Percentiles rank a stretch among this genome's conserved stretches.
Conservation (phyloP, 768 basidiomycete genomes). For the Crassisporium funariophilum region DNA sequence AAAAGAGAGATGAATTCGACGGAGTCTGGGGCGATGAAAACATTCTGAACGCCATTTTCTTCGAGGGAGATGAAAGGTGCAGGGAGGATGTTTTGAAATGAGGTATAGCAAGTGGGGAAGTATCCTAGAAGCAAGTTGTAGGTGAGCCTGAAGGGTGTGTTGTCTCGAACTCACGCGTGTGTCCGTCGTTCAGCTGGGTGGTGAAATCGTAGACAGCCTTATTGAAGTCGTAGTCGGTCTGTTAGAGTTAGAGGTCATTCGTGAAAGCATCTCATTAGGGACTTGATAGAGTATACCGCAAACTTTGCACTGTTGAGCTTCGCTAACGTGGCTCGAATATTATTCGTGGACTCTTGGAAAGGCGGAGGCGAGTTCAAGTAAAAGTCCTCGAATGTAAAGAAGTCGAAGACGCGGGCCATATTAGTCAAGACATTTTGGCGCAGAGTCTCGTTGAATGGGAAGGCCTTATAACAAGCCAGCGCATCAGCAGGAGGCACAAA, state of each 20-base stretch:
- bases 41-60: slow-evolving; percentile 44
- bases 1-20: slow-evolving; percentile 51
- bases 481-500: slow-evolving; percentile 56
- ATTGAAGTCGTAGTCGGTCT: slow-evolving; percentile 73
- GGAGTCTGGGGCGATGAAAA: slow-evolving; percentile 58
- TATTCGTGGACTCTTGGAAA: slow-evolving; percentile 36
- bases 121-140: slow-evolving; percentile 41
- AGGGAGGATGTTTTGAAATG: slow-evolving; percentile 56
- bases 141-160: not conserved
- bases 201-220: slow-evolving; percentile 56
- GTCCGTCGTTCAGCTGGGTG: slow-evolving; percentile 63
- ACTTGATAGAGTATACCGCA: too few species aligned
- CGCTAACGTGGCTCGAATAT: slow-evolving; percentile 53
- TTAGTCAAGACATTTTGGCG: slow-evolving; percentile 43
- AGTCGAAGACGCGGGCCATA: slow-evolving; percentile 50
- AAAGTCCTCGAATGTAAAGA: slow-evolving; percentile 57
- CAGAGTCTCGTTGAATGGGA: slow-evolving; percentile 59
- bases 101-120: slow-evolving; percentile 57
- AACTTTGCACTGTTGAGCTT: slow-evolving; percentile 52
- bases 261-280: too few species aligned
- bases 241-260: not conserved
- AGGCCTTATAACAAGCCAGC: slow-evolving; percentile 51
- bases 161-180: slow-evolving; percentile 50
- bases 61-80: slow-evolving; percentile 56
- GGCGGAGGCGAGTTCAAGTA: slow-evolving; percentile 34